Evolutionary conservation across 1,139 yeast genomes (phyloP), one percentile per base, ranked within the genome.

Genomic region (Hemisphaericaspora xylofermentans): DNA sequence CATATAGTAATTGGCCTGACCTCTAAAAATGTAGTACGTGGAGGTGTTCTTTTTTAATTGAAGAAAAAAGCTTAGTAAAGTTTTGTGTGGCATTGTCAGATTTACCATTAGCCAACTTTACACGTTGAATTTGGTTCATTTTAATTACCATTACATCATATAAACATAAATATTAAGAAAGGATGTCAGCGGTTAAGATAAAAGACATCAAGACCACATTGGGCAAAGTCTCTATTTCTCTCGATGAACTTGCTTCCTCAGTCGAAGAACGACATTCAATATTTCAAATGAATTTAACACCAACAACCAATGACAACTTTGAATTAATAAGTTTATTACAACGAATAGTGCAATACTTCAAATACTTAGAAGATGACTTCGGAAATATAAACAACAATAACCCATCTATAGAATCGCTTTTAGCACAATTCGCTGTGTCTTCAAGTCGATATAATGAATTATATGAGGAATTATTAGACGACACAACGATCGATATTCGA

Each of bases 211-310:
- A 42, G 27, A 40, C 50, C 9, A 41, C 56, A 3, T 37, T 56
- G 12, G 49, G 46, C n/a, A 56, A 51, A 40, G 40, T 37, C 5
- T 26, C 29, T 10, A 37, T 37, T 19, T 37, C 36, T 25, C 40
- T 50, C 1, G 39, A 42, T 19, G 77, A 71, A 54, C 58, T 76
- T 3, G 67, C 60, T 36, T 64, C 67, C 9, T 58, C 64, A 13
- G 57, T 78, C 8, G 82, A 77, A 27, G 87, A 81, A 54, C 64
- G 84, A 33, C 61, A 64, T 36, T 64, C 80, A 22, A 65, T 80
- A 43, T 53, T 63, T 15, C 53, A 58, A 2, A 64, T 80, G 27
- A 66, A 69, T 33, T 64, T 79, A 27, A 67, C 71, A 17, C 82
- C 84, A 2, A 72, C 82, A 1, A 58, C 68, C 6, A 68, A 74